phyloP scores from a whole-genome alignment of 2,329 filamentous ascomycete genomes.

The Penicillium occitanis region DNA sequence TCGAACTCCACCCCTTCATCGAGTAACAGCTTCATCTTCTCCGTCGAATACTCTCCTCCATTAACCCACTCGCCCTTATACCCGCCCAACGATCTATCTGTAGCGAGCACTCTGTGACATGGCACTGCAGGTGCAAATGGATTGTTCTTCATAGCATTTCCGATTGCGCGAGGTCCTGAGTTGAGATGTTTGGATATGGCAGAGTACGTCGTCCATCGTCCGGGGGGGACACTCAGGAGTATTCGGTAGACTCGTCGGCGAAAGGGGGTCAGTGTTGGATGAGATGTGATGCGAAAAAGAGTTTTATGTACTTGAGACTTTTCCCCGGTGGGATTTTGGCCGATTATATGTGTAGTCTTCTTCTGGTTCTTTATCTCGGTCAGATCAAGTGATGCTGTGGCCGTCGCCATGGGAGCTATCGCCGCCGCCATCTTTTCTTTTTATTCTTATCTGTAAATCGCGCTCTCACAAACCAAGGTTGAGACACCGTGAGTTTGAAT shows the following conservation, averaged over 20 bases:
- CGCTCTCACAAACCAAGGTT: background rate
- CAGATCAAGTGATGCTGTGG: background rate
- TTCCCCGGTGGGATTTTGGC: background rate
- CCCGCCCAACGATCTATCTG: conserved; percentile 60
- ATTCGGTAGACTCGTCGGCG: conserved; percentile 63
- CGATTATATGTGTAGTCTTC: background rate
- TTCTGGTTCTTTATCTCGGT: background rate
- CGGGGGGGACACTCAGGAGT: conserved; percentile 73
- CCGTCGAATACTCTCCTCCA: conserved; percentile 42
- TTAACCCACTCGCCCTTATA: conserved; percentile 54
- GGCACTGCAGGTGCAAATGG: conserved; percentile 80
- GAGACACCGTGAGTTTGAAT: background rate
- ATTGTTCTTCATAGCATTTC: conserved; percentile 73
- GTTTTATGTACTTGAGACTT: conserved; percentile 25
- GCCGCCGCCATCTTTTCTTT: background rate
- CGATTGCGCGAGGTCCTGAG: conserved; percentile 74
- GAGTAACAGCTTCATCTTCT: conserved; percentile 44
- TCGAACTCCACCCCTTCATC: conserved; percentile 49
- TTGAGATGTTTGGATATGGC: conserved; percentile 65
- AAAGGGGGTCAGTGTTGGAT: conserved; percentile 52
- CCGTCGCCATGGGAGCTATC: background rate
- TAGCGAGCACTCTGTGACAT: conserved; percentile 77
- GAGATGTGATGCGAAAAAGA: conserved; percentile 44
- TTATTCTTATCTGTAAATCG: background rate
- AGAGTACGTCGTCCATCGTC: conserved; percentile 75